Conservation (phyloP, 208 protist species). For the Wallacemonas rigidus region DNA sequence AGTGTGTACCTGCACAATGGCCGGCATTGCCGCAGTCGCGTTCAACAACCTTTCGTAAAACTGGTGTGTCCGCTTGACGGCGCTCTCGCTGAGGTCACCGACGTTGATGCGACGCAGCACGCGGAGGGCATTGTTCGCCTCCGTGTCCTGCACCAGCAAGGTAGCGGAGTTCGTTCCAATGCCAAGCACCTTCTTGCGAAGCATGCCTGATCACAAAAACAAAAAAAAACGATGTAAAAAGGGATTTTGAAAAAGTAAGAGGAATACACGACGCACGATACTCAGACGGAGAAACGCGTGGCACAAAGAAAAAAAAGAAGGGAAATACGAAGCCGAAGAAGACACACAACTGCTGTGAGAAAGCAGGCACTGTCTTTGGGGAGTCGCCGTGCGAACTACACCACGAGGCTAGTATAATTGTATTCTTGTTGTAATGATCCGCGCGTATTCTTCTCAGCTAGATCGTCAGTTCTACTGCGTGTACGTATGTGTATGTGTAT, state of each 20-base stretch:
- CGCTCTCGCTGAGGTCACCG: conserved; percentile 37
- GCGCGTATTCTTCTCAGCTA: not conserved
- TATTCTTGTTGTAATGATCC: not conserved
- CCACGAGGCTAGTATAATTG: too few species aligned
- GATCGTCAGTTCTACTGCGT: not conserved
- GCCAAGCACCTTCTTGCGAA: conserved; percentile 82
- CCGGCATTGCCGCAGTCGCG: conserved; percentile 24
- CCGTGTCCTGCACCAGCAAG: conserved; percentile 77
- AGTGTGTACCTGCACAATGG: conserved; percentile 56
- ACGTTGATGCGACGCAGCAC: conserved; percentile 78
- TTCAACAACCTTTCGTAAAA: conserved; percentile 47
- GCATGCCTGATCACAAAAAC: conserved; percentile 38
- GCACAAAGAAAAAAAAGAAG: not conserved
- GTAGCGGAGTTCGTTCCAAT: conserved; percentile 70
- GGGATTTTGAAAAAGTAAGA: not conserved
- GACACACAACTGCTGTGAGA: too few species aligned
- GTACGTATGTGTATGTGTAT: not conserved
- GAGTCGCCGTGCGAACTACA: too few species aligned
- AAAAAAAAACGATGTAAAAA: too few species aligned
- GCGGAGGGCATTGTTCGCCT: conserved; percentile 46
- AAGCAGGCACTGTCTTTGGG: too few species aligned
- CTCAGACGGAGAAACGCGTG: too few species aligned
- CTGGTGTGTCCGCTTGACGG: conserved; percentile 31
- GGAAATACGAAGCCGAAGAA: too few species aligned
- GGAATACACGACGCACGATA: not conserved